Conservation (phyloP, 805 yeast genomes). For the Yarrowia phangngaensis region DNA sequence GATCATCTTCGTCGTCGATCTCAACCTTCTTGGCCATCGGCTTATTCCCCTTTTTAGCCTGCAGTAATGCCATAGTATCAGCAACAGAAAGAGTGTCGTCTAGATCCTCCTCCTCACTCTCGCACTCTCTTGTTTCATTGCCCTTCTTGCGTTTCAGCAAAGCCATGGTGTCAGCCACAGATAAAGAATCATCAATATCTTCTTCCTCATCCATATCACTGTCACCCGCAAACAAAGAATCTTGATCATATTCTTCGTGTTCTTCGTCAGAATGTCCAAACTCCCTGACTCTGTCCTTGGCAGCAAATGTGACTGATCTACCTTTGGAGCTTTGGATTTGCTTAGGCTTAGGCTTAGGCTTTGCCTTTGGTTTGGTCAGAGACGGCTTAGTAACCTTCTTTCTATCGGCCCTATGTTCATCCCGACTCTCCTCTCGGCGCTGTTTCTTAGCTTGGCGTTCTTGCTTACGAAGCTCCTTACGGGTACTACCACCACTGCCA, state of each 20-base stretch:
- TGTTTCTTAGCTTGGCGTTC: constrained; percentile 21
- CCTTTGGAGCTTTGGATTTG: neutral
- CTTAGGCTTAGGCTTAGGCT: no score
- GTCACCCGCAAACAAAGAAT: constrained; percentile 24
- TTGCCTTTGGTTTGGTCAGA: no score
- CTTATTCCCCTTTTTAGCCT: constrained; percentile 13
- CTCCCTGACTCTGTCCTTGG: constrained; percentile 28
- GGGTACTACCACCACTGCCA: no score
- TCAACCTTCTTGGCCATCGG: constrained; percentile 2
- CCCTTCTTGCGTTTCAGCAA: constrained; percentile 32
- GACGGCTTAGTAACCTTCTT: constrained; percentile 26
- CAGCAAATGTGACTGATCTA: constrained; percentile 27
- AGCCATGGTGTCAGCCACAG: constrained; percentile 42
- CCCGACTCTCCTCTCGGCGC: neutral
- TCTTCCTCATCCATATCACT: constrained; percentile 26
- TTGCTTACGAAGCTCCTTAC: constrained; percentile 14
- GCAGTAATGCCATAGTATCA: constrained; percentile 4
- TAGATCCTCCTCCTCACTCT: neutral
- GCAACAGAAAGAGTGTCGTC: constrained; percentile 2
- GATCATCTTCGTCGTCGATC: neutral
- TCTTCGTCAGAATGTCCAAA: constrained; percentile 10
- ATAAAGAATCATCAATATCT: constrained; percentile 31
- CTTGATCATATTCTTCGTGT: constrained; percentile 11
- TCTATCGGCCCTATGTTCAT: neutral
- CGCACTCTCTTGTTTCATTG: neutral